Evolutionary conservation across 306 rosid genomes (phyloP), one percentile per base, ranked within the genome.

Genomic region (Psophocarpus tetragonolobus): DNA sequence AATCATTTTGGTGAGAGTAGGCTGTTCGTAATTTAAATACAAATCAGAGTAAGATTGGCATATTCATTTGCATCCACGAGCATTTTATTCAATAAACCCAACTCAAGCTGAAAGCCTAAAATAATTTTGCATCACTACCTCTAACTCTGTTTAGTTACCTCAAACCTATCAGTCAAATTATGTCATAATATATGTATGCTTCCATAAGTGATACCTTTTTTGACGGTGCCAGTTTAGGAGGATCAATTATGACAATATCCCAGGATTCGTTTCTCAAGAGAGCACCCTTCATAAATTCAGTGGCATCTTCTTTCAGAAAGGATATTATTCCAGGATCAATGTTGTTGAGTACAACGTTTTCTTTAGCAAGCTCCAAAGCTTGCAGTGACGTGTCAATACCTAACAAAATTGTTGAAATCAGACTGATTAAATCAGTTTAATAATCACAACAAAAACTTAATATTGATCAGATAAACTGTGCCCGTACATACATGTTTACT

Each of bases 181-280:
- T 32, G 50, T 15, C 29, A 60, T 4, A 33, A 30, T 54, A 18
- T 39, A 68, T 23, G 29, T 27, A 30, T 33, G 36, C 29, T 9
- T 11, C 20, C 20, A 57, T 60, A 21, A 63, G 32, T 30, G 21
- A 33, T 78, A 92, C 98, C 97, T 88, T 92, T 82, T 83, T 92
- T 23, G 91, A 71, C 66, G 98, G 98, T 2, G 98, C 97, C 61
- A 92, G 82, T 89, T 94, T 92, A 47, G 97, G 98, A 79, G 98
- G 98, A 86, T 92, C 97, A 60, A 95, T 66, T 81, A 91, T 80
- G 87, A 95, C 86, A 61, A 95, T 79, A 62, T 95, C 97, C 97
- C 97, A 95, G 7, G 88, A 84, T 68, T 90, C 96, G 83, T 88
- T 85, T 80, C 89, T 85, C 27, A 84, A 80, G 75, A 90, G 87